phyloP scores from a whole-genome alignment of 805 yeast genomes.

The Ogataea allantospora region DNA sequence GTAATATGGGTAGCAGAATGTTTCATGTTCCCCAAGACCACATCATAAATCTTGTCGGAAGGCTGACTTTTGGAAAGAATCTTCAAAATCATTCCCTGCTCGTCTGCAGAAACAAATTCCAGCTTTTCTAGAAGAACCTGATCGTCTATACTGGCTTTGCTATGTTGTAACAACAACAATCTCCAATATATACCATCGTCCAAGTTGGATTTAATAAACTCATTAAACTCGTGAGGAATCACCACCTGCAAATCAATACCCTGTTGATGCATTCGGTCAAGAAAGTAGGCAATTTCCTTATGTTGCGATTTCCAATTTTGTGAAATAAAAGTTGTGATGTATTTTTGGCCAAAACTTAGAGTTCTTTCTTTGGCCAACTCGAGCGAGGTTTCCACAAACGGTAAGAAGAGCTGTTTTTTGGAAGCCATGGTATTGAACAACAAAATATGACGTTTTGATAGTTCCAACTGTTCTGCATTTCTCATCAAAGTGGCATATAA shows the following conservation, averaged over 20 bases:
- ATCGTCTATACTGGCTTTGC: conserved; percentile 31
- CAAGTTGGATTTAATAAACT: conserved; percentile 29
- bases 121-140: conserved; percentile 18
- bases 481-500: conserved; percentile 51
- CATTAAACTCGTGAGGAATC: conserved; percentile 34
- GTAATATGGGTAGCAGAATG: conserved; percentile 8
- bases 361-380: conserved; percentile 45
- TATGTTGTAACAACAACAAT: conserved; percentile 40
- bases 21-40: background rate
- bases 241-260: conserved; percentile 25
- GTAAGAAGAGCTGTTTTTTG: conserved; percentile 39
- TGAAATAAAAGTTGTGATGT: conserved; percentile 49
- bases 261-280: conserved; percentile 36
- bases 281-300: conserved; percentile 41
- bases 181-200: conserved; percentile 50
- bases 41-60: conserved; percentile 5
- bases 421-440: conserved; percentile 41
- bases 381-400: conserved; percentile 47
- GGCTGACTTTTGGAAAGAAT: conserved; percentile 31
- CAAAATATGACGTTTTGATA: conserved; percentile 46
- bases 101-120: conserved; percentile 32
- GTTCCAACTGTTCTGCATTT: conserved; percentile 43
- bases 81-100: conserved; percentile 40
- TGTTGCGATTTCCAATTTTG: conserved; percentile 38
- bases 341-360: conserved; percentile 42